Base-by-base conservation (phyloP, 2,329 filamentous ascomycete species). In the Neopestalotiopsis sp. region DNA sequence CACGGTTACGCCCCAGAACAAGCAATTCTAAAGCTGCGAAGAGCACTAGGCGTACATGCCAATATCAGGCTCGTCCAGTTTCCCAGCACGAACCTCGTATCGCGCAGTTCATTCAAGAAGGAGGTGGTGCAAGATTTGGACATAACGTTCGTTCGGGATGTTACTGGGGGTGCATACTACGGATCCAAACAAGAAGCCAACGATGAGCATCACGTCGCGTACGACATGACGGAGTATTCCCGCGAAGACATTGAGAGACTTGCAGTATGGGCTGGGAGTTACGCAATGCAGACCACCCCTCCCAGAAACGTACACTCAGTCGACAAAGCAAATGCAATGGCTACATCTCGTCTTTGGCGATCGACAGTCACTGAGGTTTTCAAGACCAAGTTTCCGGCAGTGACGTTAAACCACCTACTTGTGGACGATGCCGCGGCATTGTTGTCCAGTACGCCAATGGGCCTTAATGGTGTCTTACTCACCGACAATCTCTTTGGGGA, bases 111-210 rank as follows among this genome's bases (percentile, higher is more conserved):
- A 17, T 52, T 94, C 70, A 93, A 92, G 78, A 87, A 89, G 65
- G 86, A 91, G 10, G 84, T 92, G 71, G 92, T 90, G 80, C 83
- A 86, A 61, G 90, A 89, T 72, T 89, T 90, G 69, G 90, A 94
- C 82, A 93, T 94, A 84, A 93, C 89, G 82, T 92, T 94, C 81
- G 88, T 94, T 75, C 90, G 92, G 57, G 92, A 94, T 77, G 81
- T 94, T 68, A 94, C 92, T 0, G 91, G 92, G 9, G 92, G 92
- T 24, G 92, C 94, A 79, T 94, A 94, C 83, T 94, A 94, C 78
- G 92, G 92, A 30, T 90, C 92, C 17, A 84, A 91, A 63, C 91
- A 94, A 73, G 88, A 80, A 72, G 89, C 87, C 68, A 83, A 84
- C 71, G 5, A 32, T 24, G 45, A 52, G 45, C n/a, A 52, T 17